phyloP scores from a whole-genome alignment of 2,329 filamentous ascomycete species.

The Cryphonectria parasitica region DNA sequence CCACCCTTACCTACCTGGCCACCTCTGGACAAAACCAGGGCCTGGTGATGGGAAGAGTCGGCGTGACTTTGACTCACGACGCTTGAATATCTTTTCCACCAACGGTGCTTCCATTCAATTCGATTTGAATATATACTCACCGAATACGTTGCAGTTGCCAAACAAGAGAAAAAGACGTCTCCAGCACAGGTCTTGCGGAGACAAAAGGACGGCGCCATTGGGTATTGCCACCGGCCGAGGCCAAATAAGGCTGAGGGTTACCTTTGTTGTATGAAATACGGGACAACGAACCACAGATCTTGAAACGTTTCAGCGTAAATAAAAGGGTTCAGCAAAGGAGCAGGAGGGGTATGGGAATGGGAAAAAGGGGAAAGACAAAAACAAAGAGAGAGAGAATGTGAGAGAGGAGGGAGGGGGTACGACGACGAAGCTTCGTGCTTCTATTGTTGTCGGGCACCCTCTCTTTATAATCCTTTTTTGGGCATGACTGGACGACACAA shows the following conservation, averaged over 20 bases:
- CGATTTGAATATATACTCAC: not conserved
- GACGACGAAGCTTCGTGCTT: not conserved
- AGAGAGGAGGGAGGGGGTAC: not conserved
- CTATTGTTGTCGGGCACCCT: not conserved
- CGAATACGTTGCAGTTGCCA: not conserved
- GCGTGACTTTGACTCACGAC: not conserved
- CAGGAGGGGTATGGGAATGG: not conserved
- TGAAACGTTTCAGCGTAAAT: not conserved
- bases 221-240: not conserved
- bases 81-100: constrained; percentile 13
- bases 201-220: not conserved
- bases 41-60: not conserved
- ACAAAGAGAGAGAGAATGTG: not conserved
- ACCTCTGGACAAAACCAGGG: constrained; percentile 3
- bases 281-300: not conserved
- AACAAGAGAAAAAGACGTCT: not conserved
- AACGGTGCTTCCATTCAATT: constrained; percentile 7
- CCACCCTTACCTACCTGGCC: not conserved
- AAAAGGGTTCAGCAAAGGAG: not conserved
- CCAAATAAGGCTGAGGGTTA: not conserved
- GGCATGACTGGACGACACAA: not conserved
- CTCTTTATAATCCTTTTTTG: not conserved
- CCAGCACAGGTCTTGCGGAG: not conserved
- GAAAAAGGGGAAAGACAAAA: not conserved
- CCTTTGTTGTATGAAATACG: not conserved